Base-by-base conservation (phyloP, 2,329 filamentous ascomycete species). In the Pestalotiopsis sp. region DNA sequence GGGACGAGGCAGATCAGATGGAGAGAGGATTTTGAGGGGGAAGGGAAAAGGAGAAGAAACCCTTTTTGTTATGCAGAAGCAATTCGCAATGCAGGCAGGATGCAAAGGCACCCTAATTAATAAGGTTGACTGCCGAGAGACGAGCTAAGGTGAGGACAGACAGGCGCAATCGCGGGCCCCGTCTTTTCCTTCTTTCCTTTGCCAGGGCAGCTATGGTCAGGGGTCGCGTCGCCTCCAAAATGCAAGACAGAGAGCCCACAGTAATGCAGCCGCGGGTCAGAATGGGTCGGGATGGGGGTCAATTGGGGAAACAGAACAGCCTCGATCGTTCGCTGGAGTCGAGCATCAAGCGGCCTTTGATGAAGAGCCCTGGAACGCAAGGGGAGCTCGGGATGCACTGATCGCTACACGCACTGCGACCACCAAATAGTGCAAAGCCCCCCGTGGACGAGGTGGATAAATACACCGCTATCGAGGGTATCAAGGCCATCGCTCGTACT, bases 231-330 rank as follows among this genome's bases (percentile, higher is more conserved):
- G 41, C 41, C 41, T 17, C 12, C 12, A 45, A 14, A 17, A 9
- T 59, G 57, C 57, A 52, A 52, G 45, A 52, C 57, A 27, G 57
- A 31, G 23, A 59, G 27, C 23, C 57, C 57, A 59, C 57, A 12
- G 57, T 17, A 59, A 59, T 59, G 57, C 57, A 59, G 57, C 12
- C 17, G 45, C 45, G 45, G 45, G 45, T 52, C 45, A 36, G 31
- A 9, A 36, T 36, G 31, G 31, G 31, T 36, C 45, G 20, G 45
- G 11, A 52, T 52, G 45, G 59, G 59, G 31, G n/a, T n/a, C 31
- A 36, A 20, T n/a, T n/a, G 59, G 59, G 31, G 11, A 62, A 62
- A 62, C 59, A 62, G 59, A 62, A 62, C 59, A 39, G 59, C 59
- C 59, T 62, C 27, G 59, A 62, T 39, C 59, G 36, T 36, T 39